Base-by-base conservation (phyloP, 331 rosid species). In the Dryas integrifolia region DNA sequence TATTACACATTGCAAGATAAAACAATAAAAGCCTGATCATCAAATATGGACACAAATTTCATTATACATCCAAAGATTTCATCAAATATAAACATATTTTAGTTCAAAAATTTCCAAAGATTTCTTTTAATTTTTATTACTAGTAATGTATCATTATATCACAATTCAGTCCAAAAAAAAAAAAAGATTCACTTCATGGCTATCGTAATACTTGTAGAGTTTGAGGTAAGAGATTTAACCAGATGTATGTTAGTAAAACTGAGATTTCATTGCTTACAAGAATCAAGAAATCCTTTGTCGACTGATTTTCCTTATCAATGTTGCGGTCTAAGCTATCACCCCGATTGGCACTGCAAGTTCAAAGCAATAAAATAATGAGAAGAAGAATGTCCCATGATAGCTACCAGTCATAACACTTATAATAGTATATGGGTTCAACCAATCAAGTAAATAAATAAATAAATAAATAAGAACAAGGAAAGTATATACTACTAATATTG, bases 251-350 rank as follows among this genome's bases (percentile, higher is more conserved):
- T 35, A 72, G 35, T 41, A 73, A 52, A 38, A 72, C 52, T 16
- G 58, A 70, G 72, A 66, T 74, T 52, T 9, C 41, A 67, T 74
- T 52, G 72, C 99, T 92, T 88, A 95, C 98, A 74, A 95, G 93
- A 80, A 95, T 88, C 81, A 92, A 74, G 84, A 95, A 95, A 83
- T 95, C 99, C 82, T 87, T 90, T 47, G 98, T 85, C 10, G 78
- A 67, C 57, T 72, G 83, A 61, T 85, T 86, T 88, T 95, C 98
- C 83, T 83, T 80, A 67, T 92, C 89, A 76, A 95, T 88, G 81
- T 87, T 87, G 74, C 91, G 97, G 82, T 95, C 98, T 83, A 95
- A 90, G 92, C 96, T 95, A 86, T 95, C 99, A 44, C 98, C 99
- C 69, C 87, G 87, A 77, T 95, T 92, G 52, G 99, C 74, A 71